Percentiles rank a stretch among this genome's conserved stretches.
Conservation (phyloP, 805 yeast species). For the Candida suzukii region DNA sequence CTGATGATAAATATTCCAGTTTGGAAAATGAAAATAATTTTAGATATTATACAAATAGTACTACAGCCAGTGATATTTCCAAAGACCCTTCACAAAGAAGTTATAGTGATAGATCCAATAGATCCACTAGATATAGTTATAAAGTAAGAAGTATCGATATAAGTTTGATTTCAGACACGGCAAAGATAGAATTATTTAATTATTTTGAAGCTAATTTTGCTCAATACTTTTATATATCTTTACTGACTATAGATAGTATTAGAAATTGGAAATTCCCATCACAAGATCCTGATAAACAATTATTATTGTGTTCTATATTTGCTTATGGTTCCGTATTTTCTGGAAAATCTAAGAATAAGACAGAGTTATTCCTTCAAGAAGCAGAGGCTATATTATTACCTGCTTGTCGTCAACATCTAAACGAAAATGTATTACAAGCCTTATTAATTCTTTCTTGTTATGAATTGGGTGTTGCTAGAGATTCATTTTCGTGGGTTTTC, state of each 20-base stretch:
- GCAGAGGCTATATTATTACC: constrained; percentile 18
- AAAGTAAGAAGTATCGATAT: constrained; percentile 6
- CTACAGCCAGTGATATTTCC: too few relatives aligned
- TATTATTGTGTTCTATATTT: constrained; percentile 21
- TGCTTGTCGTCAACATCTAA: constrained; percentile 15
- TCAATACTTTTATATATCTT: constrained; percentile 18
- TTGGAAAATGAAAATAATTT: background rate
- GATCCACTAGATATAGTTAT: background rate
- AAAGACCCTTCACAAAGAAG: background rate
- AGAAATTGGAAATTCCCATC: constrained; percentile 21
- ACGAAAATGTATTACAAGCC: constrained; percentile 20
- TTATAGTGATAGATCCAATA: background rate
- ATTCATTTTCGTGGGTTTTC: constrained; percentile 25
- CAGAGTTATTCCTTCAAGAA: constrained; percentile 12
- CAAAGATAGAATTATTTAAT: constrained; percentile 6
- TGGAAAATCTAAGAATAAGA: constrained; percentile 5
- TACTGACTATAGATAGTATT: constrained; percentile 14
- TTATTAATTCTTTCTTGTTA: constrained; percentile 23
- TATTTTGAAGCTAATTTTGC: constrained; percentile 20
- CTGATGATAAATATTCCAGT: too few relatives aligned
- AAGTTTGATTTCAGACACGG: constrained; percentile 3
- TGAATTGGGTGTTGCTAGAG: constrained; percentile 26
- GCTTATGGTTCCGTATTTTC: constrained; percentile 21
- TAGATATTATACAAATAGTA: background rate
- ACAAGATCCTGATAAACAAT: constrained; percentile 19